Base-by-base conservation (phyloP, 177 flowering plant genomes). In the Vitis hybrid region DNA sequence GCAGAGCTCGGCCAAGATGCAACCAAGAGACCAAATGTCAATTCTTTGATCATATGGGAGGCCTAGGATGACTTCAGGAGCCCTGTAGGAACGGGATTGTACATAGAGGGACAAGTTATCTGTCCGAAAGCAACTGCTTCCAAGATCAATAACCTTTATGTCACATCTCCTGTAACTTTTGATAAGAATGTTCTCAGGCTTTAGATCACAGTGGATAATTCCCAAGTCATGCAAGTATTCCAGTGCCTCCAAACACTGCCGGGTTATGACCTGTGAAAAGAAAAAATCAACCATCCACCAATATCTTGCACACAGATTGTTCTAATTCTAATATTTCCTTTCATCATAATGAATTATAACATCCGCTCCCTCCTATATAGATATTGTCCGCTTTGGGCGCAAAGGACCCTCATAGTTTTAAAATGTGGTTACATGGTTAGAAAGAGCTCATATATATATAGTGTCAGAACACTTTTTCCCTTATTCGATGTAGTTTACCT, bases 31-130 rank as follows among this genome's bases (percentile, higher is more conserved):
- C 99, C 99, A 95, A 18, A 95, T 75, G 69, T 95, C 99, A 66
- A 95, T 93, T 82, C 86, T 93, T 55, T 81, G 82, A 75, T 89
- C 90, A 77, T 91, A 95, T 1, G 94, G 86, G 61, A 85, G 91
- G 70, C 99, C 98, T 46, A 95, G 73, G 55, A 93, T 93, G 69
- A 95, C 97, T 84, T 95, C 99, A 12, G 99, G 99, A 73, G 99
- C 99, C 77, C 98, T 81, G 66, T 93, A 95, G 32, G 97, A 95
- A 61, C 99, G 94, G 50, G 99, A 95, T 77, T 95, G 98, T 52
- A 95, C 91, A 66, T 95, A 95, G 15, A 87, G 76, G 82, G 92
- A 86, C 78, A 95, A 72, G 79, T 85, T 86, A 81, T 95, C 98
- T 18, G 85, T 75, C 56, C 74, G 76, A 81, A 95, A 95, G 79